phyloP scores from a whole-genome alignment of 306 rosid species.

The Hylodesmum podocarpum region DNA sequence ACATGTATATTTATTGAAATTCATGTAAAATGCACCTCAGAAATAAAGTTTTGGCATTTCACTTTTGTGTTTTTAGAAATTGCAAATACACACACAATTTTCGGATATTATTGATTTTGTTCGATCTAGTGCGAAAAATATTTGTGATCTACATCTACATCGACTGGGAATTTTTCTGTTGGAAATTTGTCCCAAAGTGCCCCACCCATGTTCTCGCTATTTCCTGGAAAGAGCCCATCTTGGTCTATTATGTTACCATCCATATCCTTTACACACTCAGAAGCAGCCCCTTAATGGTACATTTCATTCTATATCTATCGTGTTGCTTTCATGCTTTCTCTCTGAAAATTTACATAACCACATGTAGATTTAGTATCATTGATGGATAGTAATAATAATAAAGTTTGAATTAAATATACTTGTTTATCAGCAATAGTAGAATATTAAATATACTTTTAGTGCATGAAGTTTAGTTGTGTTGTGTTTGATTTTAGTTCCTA shows the following conservation, averaged over 20 bases:
- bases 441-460: too few species aligned
- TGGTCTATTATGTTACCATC: background rate
- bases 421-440: too few species aligned
- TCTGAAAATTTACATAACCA: background rate
- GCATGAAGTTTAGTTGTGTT: too few species aligned
- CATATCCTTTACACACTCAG: background rate
- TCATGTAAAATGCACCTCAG: background rate
- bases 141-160: background rate
- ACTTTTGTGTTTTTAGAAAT: background rate
- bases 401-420: too few species aligned
- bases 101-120: background rate
- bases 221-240: conserved; percentile 39
- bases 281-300: background rate
- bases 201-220: conserved; percentile 35
- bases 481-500: background rate
- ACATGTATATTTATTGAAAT: background rate
- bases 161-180: background rate
- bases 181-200: conserved; percentile 29
- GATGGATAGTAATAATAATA: background rate
- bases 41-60: background rate
- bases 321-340: background rate
- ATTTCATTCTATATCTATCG: background rate
- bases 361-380: background rate
- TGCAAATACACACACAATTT: background rate
- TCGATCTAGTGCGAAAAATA: background rate